A percentile compares a stretch with the other conserved stretches of the same genome.
These are phyloP conservation scores for Aspergillus diversus DNA, from an alignment of 495 filamentous ascomycete genomes.

Conservation along the genomic window DNA sequence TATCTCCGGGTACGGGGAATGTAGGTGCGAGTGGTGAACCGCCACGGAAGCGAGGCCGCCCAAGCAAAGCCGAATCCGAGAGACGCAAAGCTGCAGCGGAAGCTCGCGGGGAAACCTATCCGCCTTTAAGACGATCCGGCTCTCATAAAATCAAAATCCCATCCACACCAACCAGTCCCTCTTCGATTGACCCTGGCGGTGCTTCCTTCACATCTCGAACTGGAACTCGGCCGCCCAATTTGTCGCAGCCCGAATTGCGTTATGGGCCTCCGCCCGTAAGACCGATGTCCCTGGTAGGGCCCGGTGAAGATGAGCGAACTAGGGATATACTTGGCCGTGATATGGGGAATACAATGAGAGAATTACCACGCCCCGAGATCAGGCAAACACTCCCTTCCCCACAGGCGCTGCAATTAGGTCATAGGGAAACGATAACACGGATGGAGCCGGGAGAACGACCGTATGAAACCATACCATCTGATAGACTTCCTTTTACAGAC, in stretches of 20 bases:
- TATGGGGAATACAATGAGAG: constrained; percentile 33
- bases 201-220: constrained; percentile 14
- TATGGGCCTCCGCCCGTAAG: constrained; percentile 23
- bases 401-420: constrained; percentile 37
- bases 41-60: constrained; percentile 62
- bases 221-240: constrained; percentile 13
- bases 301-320: constrained; percentile 25
- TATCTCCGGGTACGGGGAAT: constrained; percentile 40
- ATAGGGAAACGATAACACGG: constrained; percentile 34
- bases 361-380: constrained; percentile 41
- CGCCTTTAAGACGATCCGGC: constrained; percentile 39
- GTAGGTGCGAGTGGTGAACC: constrained; percentile 36
- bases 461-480: constrained; percentile 27
- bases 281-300: constrained; percentile 14
- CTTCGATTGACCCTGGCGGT: constrained; percentile 18
- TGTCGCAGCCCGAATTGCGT: constrained; percentile 20
- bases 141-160: constrained; percentile 38
- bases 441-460: constrained; percentile 25
- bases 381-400: constrained; percentile 40
- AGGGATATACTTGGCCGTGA: constrained; percentile 29
- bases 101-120: constrained; percentile 54
- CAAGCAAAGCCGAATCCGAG: constrained; percentile 60
- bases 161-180: constrained; percentile 41
- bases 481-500: constrained; percentile 36
- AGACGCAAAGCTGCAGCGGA: constrained; percentile 55